Base-by-base conservation (phyloP, 805 yeast genomes). In the Saccharomycopsis sp. region DNA sequence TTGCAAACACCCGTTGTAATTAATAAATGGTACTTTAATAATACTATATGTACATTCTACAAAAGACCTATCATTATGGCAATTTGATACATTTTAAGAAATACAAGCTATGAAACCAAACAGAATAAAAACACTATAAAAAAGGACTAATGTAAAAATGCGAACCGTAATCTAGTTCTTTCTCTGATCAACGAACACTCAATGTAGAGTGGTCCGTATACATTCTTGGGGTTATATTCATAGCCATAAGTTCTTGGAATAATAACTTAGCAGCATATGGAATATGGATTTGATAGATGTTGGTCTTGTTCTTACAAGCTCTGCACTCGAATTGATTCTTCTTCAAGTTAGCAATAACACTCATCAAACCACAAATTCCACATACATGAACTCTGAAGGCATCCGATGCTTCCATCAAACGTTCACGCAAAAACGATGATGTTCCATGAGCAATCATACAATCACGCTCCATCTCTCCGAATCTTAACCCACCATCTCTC, bases 401-500 rank as follows among this genome's bases (percentile, higher is more conserved):
- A 77, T 94, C 99, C 0, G 98, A 93, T 12, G 97, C 97, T 74
- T 94, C 98, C 97, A 94, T 93, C 72, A 94, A 79, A 73, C 99
- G 83, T 77, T 94, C 99, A 74, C 93, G 91, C 77, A 94, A 82
- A 79, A 94, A 93, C 5, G 97, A 96, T 2, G 99, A 97, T 14
- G 97, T 98, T 73, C 99, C 99, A 72, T 94, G 98, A 1, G 99
- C 99, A 79, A 94, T 94, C 97, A 94, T 93, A 87, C 99, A 94
- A 81, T 94, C 99, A 79, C 99, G 89, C 77, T 94, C 99, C 99
- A 94, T 94, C 75, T 93, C 99, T 70, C 99, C 99, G 82, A 93
- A 92, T 75, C 99, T 89, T 72, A 93, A 79, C 67, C 99, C 99
- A 83, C 99, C 99, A 75, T 94, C 98, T 77, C 99, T 85, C 17